Evolutionary conservation across 2,329 filamentous ascomycete genomes (phyloP), one percentile per base, ranked within the genome.

Genomic region (Aspergillus viridinutans): DNA sequence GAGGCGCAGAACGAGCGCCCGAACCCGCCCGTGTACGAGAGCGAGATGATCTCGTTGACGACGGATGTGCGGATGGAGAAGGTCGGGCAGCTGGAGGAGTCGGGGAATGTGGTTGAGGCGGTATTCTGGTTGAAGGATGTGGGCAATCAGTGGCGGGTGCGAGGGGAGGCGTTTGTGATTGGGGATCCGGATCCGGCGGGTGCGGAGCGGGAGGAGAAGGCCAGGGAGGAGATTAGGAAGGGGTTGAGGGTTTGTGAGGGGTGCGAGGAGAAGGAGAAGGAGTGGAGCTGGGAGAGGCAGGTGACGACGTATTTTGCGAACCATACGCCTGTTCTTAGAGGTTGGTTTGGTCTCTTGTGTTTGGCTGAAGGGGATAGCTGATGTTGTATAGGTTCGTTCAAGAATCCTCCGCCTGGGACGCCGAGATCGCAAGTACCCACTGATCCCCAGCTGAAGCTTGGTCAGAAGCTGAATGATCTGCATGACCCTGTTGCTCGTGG

Each of bases 31-130:
- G 75, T 84, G 1, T 96, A 84, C 69, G 86, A 89, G 67, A 90
- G 85, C 65, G 92, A 97, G 63, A 78, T 93, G 64, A 83, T 89
- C 3, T 88, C 89, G 0, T 87, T 97, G 68, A 96, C 93, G 1
- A 96, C 92, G 0, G 94, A 97, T 72, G 85, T 84, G 8, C 85
- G 93, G 49, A 96, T 95, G 90, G 83, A 86, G 58, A 97, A 97
- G 78, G 80, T 89, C 0, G 78, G 80, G 2, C 88, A 97, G 73
- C 74, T 97, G 78, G 85, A 55, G 81, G 79, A 60, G 82, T 87
- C 38, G 86, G 90, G 42, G 85, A 85, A 1, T 81, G 59, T 83
- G 2, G 85, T 93, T n/a, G 93, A 97, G 75, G 90, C 87, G 6
- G 84, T 91, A 10, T 94, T 90, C 72, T 97, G 92, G 93, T 79